Conservation (phyloP, 345 rosid genomes). For the Adansonia digitata region DNA sequence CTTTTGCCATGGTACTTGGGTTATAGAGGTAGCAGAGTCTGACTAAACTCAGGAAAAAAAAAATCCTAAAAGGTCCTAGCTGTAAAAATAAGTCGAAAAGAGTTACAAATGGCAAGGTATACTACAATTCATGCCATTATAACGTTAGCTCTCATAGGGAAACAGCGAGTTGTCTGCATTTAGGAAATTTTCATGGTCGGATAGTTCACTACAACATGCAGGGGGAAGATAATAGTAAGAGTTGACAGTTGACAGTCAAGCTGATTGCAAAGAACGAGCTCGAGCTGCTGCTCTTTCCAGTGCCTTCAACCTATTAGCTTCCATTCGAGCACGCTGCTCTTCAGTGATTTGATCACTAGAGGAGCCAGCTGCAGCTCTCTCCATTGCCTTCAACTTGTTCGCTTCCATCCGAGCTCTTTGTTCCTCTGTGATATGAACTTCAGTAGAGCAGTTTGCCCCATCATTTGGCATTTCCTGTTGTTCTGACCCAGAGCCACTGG, state of each 20-base stretch:
- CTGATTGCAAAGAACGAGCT: conserved; percentile 12
- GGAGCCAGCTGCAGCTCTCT: conserved; percentile 44
- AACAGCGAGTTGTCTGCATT: background rate
- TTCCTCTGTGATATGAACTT: conserved; percentile 49
- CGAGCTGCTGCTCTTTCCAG: conserved; percentile 71
- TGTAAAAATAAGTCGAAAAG: background rate
- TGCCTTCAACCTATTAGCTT: conserved; percentile 78
- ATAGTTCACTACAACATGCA: too few relatives aligned
- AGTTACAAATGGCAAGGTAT: background rate
- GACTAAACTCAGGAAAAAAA: background rate
- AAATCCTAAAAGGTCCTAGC: too few relatives aligned
- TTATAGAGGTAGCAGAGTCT: background rate
- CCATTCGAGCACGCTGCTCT: conserved; percentile 83
- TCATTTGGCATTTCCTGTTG: conserved; percentile 18
- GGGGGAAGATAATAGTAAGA: background rate
- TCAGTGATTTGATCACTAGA: conserved; percentile 42
- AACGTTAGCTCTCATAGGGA: background rate
- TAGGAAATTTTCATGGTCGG: background rate
- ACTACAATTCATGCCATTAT: background rate
- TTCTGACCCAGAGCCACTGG: conserved; percentile 6
- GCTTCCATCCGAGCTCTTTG: conserved; percentile 78
- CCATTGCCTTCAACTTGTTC: conserved; percentile 67
- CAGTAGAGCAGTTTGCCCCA: conserved; percentile 19
- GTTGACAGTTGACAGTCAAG: conserved; percentile 6
- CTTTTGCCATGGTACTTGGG: too few relatives aligned